Evolutionary conservation across 2,329 filamentous ascomycete genomes (phyloP).

Genomic region (Periglandula ipomoeae): DNA sequence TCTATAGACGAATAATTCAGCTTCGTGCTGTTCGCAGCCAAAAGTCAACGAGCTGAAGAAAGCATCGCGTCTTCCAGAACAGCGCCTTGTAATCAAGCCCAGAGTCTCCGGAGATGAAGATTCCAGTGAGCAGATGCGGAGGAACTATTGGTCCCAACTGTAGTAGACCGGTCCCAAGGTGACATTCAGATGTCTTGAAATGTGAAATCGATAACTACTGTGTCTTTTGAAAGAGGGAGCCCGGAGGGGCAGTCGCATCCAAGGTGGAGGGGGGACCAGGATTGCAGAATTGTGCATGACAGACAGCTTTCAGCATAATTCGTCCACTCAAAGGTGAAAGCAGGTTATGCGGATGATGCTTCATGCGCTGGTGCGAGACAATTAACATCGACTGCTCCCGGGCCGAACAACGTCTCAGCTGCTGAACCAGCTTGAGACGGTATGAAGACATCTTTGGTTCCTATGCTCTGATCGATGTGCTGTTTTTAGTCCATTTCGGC

Average conservation of each 20-base stretch:
- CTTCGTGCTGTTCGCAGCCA: background rate
- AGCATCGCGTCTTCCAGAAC: too few species aligned
- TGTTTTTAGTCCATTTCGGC: background rate
- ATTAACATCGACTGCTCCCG: background rate
- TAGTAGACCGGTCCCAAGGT: too few species aligned
- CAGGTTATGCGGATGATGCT: background rate
- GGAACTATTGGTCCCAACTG: too few species aligned
- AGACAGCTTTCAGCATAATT: background rate
- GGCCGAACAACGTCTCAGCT: background rate
- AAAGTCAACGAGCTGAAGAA: background rate
- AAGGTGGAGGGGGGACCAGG: background rate
- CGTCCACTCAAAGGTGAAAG: background rate
- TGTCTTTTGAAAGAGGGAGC: too few species aligned
- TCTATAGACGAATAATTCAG: background rate
- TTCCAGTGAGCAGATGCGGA: too few species aligned
- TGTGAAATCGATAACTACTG: too few species aligned
- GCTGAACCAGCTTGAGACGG: background rate
- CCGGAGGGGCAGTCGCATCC: background rate
- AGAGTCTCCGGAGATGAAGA: too few species aligned
- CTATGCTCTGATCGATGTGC: background rate
- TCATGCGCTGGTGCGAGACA: background rate
- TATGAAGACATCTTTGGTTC: background rate
- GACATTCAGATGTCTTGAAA: too few species aligned
- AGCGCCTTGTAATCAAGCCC: too few species aligned
- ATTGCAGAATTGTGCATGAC: too few species aligned